These are phyloP conservation scores for Fusarium equiseti DNA, from an alignment of 2,329 filamentous ascomycete genomes.

Conservation along the genomic window DNA sequence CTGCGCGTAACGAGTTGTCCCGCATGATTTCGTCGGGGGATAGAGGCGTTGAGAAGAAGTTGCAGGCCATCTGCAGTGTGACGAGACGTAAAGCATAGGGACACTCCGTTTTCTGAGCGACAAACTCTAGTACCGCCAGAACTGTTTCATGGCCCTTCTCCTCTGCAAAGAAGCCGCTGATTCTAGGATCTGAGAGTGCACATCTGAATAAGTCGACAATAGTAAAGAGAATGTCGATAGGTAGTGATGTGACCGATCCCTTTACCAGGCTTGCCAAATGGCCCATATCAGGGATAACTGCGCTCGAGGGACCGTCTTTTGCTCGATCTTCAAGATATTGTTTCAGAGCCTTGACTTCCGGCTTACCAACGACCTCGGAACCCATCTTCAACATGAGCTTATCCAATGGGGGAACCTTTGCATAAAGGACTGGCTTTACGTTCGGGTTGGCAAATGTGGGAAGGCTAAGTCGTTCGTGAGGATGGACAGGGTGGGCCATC, in stretches of 20 bases:
- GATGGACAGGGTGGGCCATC: constrained; percentile 81
- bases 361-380: constrained; percentile 62
- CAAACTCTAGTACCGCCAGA: constrained; percentile 68
- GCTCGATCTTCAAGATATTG: constrained; percentile 76
- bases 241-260: constrained; percentile 65
- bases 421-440: constrained; percentile 76
- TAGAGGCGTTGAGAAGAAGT: constrained; percentile 81
- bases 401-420: constrained; percentile 82
- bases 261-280: constrained; percentile 73
- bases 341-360: constrained; percentile 73
- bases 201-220: constrained; percentile 87
- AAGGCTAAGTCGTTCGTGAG: constrained; percentile 77
- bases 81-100: constrained; percentile 88
- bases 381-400: constrained; percentile 88
- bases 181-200: constrained; percentile 79
- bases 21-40: constrained; percentile 74
- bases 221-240: constrained; percentile 78
- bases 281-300: constrained; percentile 77
- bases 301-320: constrained; percentile 70
- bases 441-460: constrained; percentile 75
- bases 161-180: constrained; percentile 86
- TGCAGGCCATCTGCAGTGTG: constrained; percentile 84
- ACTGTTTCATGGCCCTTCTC: constrained; percentile 76
- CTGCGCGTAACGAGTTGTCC: constrained; percentile 63
- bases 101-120: constrained; percentile 68